phyloP scores from a whole-genome alignment of 129 eudicot species.

The Daucus carota region DNA sequence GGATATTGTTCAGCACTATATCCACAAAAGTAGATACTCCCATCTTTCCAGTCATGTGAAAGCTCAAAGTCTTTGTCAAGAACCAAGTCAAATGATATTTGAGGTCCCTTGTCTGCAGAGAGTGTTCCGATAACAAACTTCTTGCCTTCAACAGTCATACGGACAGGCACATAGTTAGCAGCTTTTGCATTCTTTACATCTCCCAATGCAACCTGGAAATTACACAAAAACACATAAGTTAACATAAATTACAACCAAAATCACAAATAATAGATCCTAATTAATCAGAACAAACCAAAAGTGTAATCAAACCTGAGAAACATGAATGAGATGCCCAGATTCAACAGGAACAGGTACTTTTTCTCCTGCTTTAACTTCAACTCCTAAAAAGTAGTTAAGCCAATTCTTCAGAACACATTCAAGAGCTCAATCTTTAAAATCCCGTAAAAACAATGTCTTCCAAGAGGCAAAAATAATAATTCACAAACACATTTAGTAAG shows the following conservation, averaged over 20 bases:
- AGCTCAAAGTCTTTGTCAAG: slow-evolving; percentile 44
- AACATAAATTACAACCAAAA: not conserved
- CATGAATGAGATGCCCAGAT: slow-evolving; percentile 19
- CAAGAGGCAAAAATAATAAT: not conserved
- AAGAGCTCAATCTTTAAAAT: not conserved
- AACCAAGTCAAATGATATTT: slow-evolving; percentile 37
- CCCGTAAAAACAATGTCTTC: not conserved
- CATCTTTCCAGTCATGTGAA: slow-evolving; percentile 44
- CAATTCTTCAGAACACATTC: not conserved
- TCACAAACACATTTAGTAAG: too few relatives aligned
- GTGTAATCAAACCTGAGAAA: slow-evolving; percentile 31
- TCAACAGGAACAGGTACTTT: slow-evolving; percentile 18
- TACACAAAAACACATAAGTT: not conserved
- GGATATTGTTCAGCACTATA: slow-evolving; percentile 17
- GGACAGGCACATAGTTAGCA: slow-evolving; percentile 19
- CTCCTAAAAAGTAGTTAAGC: slow-evolving; percentile 17
- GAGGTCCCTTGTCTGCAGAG: slow-evolving; percentile 30
- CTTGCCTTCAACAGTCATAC: slow-evolving; percentile 22
- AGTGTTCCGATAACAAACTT: slow-evolving; percentile 30
- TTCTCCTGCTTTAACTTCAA: slow-evolving; percentile 39
- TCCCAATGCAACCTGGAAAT: slow-evolving; percentile 36
- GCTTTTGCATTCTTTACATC: slow-evolving; percentile 29
- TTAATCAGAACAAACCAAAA: not conserved
- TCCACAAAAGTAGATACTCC: slow-evolving; percentile 42
- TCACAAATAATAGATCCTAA: not conserved